phyloP scores from a whole-genome alignment of 1,284 basidiomycete genomes.

The Heliocybe sulcata region DNA sequence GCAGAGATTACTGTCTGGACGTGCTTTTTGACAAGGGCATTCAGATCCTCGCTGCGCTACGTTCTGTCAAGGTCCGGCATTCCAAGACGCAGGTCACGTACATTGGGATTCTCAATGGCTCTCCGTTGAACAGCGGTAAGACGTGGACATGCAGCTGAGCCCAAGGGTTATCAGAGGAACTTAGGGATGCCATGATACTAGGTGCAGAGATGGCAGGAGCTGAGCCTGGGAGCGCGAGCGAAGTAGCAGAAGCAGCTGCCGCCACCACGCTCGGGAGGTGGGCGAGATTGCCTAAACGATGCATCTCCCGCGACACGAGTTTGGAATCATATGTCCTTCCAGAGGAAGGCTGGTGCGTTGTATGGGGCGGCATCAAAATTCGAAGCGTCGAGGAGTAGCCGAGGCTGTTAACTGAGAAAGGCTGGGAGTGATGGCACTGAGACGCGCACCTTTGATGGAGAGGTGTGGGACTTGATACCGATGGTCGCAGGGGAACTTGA shows the following conservation, averaged over 20 bases:
- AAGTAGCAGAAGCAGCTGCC: slow-evolving; percentile 27
- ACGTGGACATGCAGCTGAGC: slow-evolving; percentile 79
- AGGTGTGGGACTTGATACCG: background rate
- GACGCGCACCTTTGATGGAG: background rate
- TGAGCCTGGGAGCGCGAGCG: slow-evolving; percentile 19
- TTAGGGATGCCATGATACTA: slow-evolving; percentile 24
- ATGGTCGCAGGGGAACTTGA: background rate
- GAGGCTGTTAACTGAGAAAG: background rate
- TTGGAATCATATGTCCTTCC: slow-evolving; percentile 66
- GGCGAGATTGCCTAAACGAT: slow-evolving; percentile 58
- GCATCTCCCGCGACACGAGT: slow-evolving; percentile 71
- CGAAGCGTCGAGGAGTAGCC: background rate
- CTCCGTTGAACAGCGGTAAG: slow-evolving; percentile 87
- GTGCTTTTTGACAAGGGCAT: slow-evolving; percentile 72
- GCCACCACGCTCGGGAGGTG: slow-evolving; percentile 28
- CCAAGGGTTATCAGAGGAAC: slow-evolving; percentile 63
- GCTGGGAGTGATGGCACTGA: background rate
- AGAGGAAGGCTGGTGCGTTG: slow-evolving; percentile 34
- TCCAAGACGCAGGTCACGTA: slow-evolving; percentile 14
- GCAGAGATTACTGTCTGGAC: slow-evolving; percentile 63
- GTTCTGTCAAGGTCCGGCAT: background rate
- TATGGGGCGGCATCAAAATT: background rate
- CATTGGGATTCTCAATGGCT: slow-evolving; percentile 84
- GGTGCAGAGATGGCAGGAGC: slow-evolving; percentile 18
- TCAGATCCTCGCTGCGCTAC: slow-evolving; percentile 74